These are phyloP conservation scores for Cryphonectria nitschkei DNA, from an alignment of 2,329 filamentous ascomycete species.

Conservation along the genomic window DNA sequence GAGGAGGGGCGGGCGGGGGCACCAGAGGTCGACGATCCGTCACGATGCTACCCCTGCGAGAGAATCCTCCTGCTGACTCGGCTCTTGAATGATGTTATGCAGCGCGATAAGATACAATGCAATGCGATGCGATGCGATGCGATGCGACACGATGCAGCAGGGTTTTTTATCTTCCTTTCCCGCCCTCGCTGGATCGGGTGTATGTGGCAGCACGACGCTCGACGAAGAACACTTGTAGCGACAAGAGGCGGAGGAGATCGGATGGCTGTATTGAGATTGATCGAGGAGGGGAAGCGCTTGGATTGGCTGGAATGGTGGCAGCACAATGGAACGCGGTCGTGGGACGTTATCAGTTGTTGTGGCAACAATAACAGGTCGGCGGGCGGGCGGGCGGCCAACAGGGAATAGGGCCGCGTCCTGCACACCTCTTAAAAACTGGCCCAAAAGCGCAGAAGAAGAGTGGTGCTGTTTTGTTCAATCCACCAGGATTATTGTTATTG, in stretches of 20 bases:
- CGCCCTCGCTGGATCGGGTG: not conserved
- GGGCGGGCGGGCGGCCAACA: not conserved
- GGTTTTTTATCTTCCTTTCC: not conserved
- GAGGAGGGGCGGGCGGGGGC: not conserved
- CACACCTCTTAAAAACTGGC: not conserved
- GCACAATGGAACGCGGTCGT: conserved; percentile 4
- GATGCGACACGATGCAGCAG: conserved; percentile 5
- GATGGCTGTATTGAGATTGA: not conserved
- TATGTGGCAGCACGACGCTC: not conserved
- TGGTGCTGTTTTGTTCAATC: not conserved
- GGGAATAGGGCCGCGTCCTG: not conserved
- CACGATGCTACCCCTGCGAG: conserved; percentile 7
- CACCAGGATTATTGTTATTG: not conserved
- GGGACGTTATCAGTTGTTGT: conserved; percentile 18
- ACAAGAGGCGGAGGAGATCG: not conserved
- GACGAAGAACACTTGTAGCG: not conserved
- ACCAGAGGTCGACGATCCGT: conserved; percentile 7
- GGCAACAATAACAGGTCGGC: not conserved
- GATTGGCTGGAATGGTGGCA: not conserved
- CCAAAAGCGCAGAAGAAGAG: not conserved
- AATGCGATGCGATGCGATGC: conserved; percentile 6
- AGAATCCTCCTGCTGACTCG: not conserved
- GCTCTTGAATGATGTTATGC: conserved; percentile 4
- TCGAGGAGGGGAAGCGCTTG: not conserved
- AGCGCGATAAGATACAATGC: not conserved